Base-by-base conservation (phyloP, 1,284 basidiomycete genomes). In the Earliella scabrosa region DNA sequence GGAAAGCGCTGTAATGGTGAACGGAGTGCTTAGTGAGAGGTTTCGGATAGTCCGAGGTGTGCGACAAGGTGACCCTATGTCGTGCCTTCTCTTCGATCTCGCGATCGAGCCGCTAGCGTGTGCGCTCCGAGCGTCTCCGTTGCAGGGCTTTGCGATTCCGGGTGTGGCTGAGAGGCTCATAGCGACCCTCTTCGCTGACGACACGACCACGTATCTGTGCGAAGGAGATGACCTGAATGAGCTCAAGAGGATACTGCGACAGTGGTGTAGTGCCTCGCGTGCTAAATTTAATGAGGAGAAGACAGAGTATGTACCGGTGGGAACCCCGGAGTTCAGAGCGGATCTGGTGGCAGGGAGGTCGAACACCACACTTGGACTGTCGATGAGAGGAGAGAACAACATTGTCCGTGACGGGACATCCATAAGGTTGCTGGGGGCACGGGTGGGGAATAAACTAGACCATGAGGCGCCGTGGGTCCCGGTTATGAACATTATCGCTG, bases 241-340 rank as follows among this genome's bases (percentile, higher is more conserved):
- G 2, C 59, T 74, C 0, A 8, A 57, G n/a, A 9, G n/a, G 0
- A 64, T 71, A 0, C 61, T 73, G 0, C 29, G 60, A 0, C 43
- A 29, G 7, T 74, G 70, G 71, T 75, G 73, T 55, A 14, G 10
- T 1, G 73, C 68, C 0, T 68, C 73, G 5, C 58, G 61, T 0
- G 71, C 73, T 0, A 69, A 67, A 24, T 76, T 76, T 51, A 75
- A 76, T 53, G 52, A 59, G 0, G 41, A 53, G 0, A 75, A 75
- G 53, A 76, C 72, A 1, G 69, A 71, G 50, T 63, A 72, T 0
- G 63, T 76, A 8, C 74, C 71, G 0, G 59, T 75, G 0, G 72
- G 73, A 3, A 24, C 43, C 1, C 16, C 29, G 16, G 51, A 50
- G 31, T 65, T 60, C 60, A 36, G 71, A n/a, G n/a, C n/a, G 16